These are phyloP conservation scores for Pichia membranifaciens DNA, from an alignment of 805 yeast genomes.

Conservation along the genomic window DNA sequence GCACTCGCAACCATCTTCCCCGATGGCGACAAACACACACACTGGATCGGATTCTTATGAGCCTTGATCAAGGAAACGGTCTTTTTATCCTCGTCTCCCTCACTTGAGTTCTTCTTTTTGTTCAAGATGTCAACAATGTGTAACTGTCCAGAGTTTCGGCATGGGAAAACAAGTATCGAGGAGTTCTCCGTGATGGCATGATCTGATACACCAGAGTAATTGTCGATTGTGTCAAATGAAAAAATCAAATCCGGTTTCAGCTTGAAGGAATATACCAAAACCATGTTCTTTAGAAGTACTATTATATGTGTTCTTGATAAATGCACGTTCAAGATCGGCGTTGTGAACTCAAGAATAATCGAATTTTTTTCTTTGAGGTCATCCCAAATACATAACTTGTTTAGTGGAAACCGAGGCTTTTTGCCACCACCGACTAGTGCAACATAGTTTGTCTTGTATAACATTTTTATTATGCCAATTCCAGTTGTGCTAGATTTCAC, in stretches of 20 bases:
- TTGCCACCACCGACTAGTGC: constrained; percentile 89
- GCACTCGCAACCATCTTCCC: constrained; percentile 77
- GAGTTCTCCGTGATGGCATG: constrained; percentile 22
- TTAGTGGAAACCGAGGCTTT: constrained; percentile 69
- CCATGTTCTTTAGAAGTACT: constrained; percentile 60
- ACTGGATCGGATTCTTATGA: constrained; percentile 61
- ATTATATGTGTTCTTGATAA: constrained; percentile 72
- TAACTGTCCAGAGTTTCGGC: constrained; percentile 67
- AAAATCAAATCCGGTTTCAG: constrained; percentile 68
- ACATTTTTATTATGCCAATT: constrained; percentile 72
- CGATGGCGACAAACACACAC: constrained; percentile 54
- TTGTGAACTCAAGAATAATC: constrained; percentile 65
- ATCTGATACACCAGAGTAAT: constrained; percentile 60
- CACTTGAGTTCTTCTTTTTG: constrained; percentile 17
- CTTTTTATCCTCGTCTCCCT: constrained; percentile 56
- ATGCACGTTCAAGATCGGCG: constrained; percentile 67
- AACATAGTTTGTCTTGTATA: constrained; percentile 83
- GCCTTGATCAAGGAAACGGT: constrained; percentile 69
- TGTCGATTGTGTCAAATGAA: constrained; percentile 58
- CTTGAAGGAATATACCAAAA: constrained; percentile 73
- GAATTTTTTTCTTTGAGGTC: constrained; percentile 75
- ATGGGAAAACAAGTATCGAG: constrained; percentile 67
- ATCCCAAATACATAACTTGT: constrained; percentile 87
- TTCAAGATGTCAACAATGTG: constrained; percentile 67
- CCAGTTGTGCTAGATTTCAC: constrained; percentile 36